Evolutionary conservation across 352 stramenopile species (phyloP).

Genomic region (Thalassiosira sp.): DNA sequence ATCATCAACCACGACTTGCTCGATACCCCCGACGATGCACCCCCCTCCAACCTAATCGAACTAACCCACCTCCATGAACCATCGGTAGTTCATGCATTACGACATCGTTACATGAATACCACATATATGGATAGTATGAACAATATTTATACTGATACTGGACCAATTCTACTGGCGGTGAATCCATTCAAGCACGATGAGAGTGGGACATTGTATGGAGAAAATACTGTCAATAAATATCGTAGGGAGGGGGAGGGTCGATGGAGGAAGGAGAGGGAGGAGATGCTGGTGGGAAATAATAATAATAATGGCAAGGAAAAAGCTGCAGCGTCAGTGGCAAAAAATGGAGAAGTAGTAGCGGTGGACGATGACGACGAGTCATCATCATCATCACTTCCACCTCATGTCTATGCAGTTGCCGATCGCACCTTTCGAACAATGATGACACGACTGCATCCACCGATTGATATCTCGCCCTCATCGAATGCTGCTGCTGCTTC

Average conservation of each 20-base stretch:
- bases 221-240: slow-evolving; percentile 50
- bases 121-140: too few species aligned
- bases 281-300: slow-evolving; percentile 11
- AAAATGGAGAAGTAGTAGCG: background rate
- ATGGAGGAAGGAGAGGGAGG: too few species aligned
- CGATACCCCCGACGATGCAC: too few species aligned
- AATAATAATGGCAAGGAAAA: background rate
- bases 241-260: slow-evolving; percentile 27
- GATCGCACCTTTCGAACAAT: slow-evolving; percentile 19
- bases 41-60: slow-evolving; percentile 57
- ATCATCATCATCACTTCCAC: too few species aligned
- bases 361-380: too few species aligned
- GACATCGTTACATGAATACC: slow-evolving; percentile 43
- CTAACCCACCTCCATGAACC: slow-evolving; percentile 67
- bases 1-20: too few species aligned
- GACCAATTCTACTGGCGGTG: slow-evolving; percentile 62
- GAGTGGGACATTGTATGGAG: slow-evolving; percentile 33
- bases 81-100: slow-evolving; percentile 52
- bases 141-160: slow-evolving; percentile 69
- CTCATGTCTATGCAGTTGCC: slow-evolving; percentile 3
- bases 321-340: background rate
- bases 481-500: too few species aligned
- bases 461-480: too few species aligned
- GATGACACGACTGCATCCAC: slow-evolving; percentile 8
- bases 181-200: slow-evolving; percentile 79